phyloP scores from a whole-genome alignment of 1,284 basidiomycete genomes.

The Ceratobasidium sp. region DNA sequence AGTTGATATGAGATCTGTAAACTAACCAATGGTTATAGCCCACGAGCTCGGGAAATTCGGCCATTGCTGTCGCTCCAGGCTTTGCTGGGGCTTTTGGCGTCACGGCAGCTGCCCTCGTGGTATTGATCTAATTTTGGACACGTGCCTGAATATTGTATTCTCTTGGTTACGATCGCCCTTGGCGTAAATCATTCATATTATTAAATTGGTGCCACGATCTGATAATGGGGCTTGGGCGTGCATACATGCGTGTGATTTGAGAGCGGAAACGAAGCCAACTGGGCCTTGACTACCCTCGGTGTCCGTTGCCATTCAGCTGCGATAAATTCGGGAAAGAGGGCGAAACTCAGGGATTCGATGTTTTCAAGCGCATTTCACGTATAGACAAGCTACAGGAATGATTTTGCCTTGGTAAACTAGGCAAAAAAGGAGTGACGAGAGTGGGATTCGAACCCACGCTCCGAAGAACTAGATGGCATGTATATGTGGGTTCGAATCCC shows the following conservation, averaged over 20 bases:
- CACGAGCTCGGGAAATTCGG: conserved; percentile 7
- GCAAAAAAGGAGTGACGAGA: conserved; percentile 27
- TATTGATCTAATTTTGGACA: conserved; percentile 18
- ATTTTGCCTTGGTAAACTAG: not conserved
- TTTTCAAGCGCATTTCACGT: not conserved
- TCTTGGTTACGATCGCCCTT: not conserved
- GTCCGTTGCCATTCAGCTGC: no score
- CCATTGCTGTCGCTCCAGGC: conserved; percentile 4
- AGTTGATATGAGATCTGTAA: not conserved
- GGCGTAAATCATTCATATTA: not conserved
- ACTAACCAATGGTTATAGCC: not conserved
- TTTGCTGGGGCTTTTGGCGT: conserved; percentile 14
- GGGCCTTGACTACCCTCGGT: no score
- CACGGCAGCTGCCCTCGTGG: conserved; percentile 12
- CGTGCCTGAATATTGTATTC: not conserved
- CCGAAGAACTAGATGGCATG: conserved; percentile 21
- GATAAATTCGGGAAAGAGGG: no score
- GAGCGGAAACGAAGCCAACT: no score
- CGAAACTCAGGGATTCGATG: not conserved
- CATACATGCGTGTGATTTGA: no score
- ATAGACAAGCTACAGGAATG: not conserved
- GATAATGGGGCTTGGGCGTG: no score
- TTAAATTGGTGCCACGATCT: not conserved
- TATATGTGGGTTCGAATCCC: not conserved
- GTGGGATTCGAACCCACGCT: conserved; percentile 40